Evolutionary conservation across 2,329 filamentous ascomycete genomes (phyloP), one percentile per base, ranked within the genome.

Genomic region (Colletotrichum musicola): DNA sequence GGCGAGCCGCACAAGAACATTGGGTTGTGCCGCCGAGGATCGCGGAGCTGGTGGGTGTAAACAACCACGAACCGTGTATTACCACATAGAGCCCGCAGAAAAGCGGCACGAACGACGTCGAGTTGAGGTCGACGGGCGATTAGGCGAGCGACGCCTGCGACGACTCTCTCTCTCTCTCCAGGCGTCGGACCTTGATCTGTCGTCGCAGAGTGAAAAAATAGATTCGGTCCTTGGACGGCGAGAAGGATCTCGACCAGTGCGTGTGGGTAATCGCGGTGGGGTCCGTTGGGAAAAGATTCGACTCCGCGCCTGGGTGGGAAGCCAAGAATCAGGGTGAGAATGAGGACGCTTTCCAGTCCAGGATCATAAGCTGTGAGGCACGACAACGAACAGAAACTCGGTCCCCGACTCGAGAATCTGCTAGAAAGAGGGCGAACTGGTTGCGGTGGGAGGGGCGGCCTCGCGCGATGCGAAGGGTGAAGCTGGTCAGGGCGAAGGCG

Each of bases 251-350:
- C 6, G 22, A 47, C 18, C 27, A 25, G 38, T 3, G 35, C 46
- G 25, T 2, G 59, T 67, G 50, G 59, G 10, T 62, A 35, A 62
- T 47, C 4, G 30, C n/a, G 22, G 63, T 62, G 64, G 62, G 62
- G 62, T 25, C 30, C 13, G 35, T 14, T 22, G 44, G n/a, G 55
- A 60, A 55, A 50, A 35, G 65, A 55, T 27, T 44, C 59, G 40
- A 42, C 49, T 46, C 49, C 25, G 62, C 1, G 20, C 35, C 22
- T 20, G 2, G 14, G 22, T 25, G 22, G 7, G 47, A 53, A 60
- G 55, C 61, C 47, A 50, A 55, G 30, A n/a, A 40, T 16, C 44
- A n/a, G 6, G 16, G 14, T 46, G 44, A 46, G 4, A 10, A 46
- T 46, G 44, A 4, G 18, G 13, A n/a, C 44, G 44, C 16, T 46